Evolutionary conservation across 208 protist species (phyloP), one percentile per base, ranked within the genome.

Genomic region (Trypanosoma cruzi): DNA sequence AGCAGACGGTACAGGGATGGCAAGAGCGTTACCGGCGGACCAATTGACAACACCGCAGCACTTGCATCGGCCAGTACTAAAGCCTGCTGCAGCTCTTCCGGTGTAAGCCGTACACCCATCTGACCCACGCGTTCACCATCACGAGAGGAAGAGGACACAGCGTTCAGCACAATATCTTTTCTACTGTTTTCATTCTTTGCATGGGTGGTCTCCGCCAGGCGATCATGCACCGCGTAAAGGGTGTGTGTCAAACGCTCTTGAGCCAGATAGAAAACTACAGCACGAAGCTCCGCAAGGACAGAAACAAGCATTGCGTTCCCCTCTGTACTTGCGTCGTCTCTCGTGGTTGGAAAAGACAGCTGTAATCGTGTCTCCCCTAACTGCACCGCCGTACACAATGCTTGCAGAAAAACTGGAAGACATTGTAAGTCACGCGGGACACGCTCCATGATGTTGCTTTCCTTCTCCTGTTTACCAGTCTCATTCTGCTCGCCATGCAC

Each of bases 1-100:
- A 79, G 48, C 29, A 87, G 65, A 16, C 61, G 28, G 71, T 88
- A 91, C 24, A 86, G 28, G 50, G 44, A 36, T 31, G 60, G 52
- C 20, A 71, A 49, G 24, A 64, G 49, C 18, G n/a, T 22, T 18
- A 55, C 48, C 0, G 77, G 65, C 24, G 69, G 73, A 16, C 71
- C 54, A 26, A 79, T 58, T 37, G 75, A 63, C 11, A 84, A 65
- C 20, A 89, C 52, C 0, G 73, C 73, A 0, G 63, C 78, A 22
- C 62, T 75, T 0, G 81, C 71, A 16, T 86, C 79, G 3, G 80
- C 53, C 18, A 86, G 55, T 5, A 79, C 63, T 11, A 80, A 58
- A 0, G 75, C 71, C 0, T 72, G 65, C 24, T 85, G 62, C 13
- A 86, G 67, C 26, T 77, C 75, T 1, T 76, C 78, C 4, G 20